A percentile compares a stretch with the other conserved stretches of the same genome.
Conservation (phyloP, 495 filamentous ascomycete species). For the Neurospora hispaniola region DNA sequence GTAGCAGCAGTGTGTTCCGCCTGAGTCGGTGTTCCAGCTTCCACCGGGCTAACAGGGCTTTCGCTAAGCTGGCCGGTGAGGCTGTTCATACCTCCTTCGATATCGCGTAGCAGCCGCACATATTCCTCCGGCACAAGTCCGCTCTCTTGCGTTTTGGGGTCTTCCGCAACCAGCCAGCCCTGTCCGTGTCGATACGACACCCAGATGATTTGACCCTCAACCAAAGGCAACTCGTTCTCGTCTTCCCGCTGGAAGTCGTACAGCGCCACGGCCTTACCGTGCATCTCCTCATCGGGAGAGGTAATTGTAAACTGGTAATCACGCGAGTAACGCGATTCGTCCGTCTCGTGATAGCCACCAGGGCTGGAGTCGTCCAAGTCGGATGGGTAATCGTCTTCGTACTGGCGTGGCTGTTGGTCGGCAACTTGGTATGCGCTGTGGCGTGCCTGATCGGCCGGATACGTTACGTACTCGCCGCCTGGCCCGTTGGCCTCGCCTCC, state of each 20-base stretch:
- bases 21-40: slow-evolving; percentile 46
- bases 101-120: slow-evolving; percentile 83
- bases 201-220: slow-evolving; percentile 92
- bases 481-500: slow-evolving; percentile 59
- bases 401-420: slow-evolving; percentile 42
- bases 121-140: slow-evolving; percentile 96
- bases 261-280: slow-evolving; percentile 88
- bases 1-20: slow-evolving; percentile 28
- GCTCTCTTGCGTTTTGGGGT: slow-evolving; percentile 75
- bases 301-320: slow-evolving; percentile 94
- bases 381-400: slow-evolving; percentile 41
- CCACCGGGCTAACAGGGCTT: slow-evolving; percentile 32
- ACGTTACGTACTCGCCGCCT: slow-evolving; percentile 71
- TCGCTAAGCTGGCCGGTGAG: slow-evolving; percentile 34
- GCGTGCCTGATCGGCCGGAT: slow-evolving; percentile 54
- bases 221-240: slow-evolving; percentile 86
- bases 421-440: slow-evolving; percentile 37
- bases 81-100: slow-evolving; percentile 57
- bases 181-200: slow-evolving; percentile 92
- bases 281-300: slow-evolving; percentile 94
- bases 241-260: slow-evolving; percentile 94
- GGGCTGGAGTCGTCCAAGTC: slow-evolving; percentile 51
- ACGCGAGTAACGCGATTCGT: slow-evolving; percentile 64
- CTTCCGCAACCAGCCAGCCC: slow-evolving; percentile 94
- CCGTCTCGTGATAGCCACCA: slow-evolving; percentile 36